Evolutionary conservation across 192 early-diverging fungal genomes (phyloP).

Genomic region (Umbelopsis ramanniana): DNA sequence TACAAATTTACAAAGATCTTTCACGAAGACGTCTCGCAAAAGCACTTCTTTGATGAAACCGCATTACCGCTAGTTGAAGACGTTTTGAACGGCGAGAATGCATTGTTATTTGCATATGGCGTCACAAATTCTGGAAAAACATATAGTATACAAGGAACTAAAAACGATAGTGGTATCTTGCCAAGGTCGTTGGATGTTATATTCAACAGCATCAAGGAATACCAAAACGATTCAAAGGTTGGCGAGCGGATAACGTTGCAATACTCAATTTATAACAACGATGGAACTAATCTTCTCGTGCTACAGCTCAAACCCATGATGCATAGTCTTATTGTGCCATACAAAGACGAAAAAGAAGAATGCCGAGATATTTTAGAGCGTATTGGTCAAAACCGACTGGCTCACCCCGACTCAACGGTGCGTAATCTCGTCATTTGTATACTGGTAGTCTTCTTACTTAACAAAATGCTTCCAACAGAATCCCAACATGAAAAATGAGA

Average conservation of each 20-base stretch:
- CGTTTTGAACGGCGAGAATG: constrained; percentile 60
- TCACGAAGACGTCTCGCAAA: constrained; percentile 44
- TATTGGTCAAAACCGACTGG: neutral
- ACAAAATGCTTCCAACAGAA: neutral
- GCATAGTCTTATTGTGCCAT: constrained; percentile 38
- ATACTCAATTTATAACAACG: neutral
- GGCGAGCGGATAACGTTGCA: neutral
- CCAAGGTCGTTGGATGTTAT: constrained; percentile 62
- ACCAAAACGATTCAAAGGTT: constrained; percentile 35
- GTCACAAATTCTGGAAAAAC: constrained; percentile 77
- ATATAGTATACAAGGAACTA: constrained; percentile 63
- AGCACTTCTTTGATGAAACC: constrained; percentile 60
- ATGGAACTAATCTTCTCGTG: neutral
- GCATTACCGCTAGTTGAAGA: constrained; percentile 61
- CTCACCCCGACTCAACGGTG: constrained; percentile 11
- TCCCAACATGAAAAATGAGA: constrained; percentile 14
- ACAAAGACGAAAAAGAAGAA: constrained; percentile 32
- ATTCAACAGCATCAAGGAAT: constrained; percentile 51
- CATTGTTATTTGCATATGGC: constrained; percentile 72
- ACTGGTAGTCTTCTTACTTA: neutral
- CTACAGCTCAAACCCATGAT: constrained; percentile 40
- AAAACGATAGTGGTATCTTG: constrained; percentile 54
- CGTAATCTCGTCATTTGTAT: neutral
- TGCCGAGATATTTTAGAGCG: constrained; percentile 21
- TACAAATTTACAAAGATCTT: constrained; percentile 68